Base-by-base conservation (phyloP, 345 rosid species). In the Turnera subulata region DNA sequence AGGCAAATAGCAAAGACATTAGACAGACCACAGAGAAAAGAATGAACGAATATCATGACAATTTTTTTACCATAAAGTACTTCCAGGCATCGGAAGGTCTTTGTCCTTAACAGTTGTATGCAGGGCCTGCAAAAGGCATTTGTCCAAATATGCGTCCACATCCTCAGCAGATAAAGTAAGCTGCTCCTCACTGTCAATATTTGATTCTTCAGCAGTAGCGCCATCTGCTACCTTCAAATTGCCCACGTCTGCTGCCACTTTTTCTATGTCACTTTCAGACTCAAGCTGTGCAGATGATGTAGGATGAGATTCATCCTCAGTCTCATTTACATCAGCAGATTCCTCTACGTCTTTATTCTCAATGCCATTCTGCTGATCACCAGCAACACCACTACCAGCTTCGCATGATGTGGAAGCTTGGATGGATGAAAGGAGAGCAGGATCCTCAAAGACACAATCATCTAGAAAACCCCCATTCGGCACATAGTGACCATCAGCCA, bases 71-170 rank as follows among this genome's bases (percentile, higher is more conserved):
- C 97, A 93, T 18, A 93, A 68, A 26, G 94, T 82, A 76, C 99
- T 93, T 65, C 99, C 99, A 39, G 97, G 96, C 68, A 93, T 70
- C 29, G 97, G 97, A 52, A 93, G 90, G 71, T 93, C 97, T 67
- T 87, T 93, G 42, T 87, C 99, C 66, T 89, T 89, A 0, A 89
- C 77, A 40, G 94, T 84, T 21, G 81, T 79, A 69, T 87, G 84
- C 76, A 93, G 76, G 46, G 99, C 97, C 74, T 93, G 97, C 78
- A 93, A 69, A 62, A 93, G 89, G 76, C 96, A 93, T 59, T 78
- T 86, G 76, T 93, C 96, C 66, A 93, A 80, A 73, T 76, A 81
- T 40, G 86, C 61, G 76, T 93, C 96, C 39, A 89, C 80, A 63
- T 86, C 96, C 66, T 73, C 86, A 32, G 72, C 46, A 32, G 85